phyloP scores from a whole-genome alignment of 306 rosid genomes.

The Aeschynomene evenia region DNA sequence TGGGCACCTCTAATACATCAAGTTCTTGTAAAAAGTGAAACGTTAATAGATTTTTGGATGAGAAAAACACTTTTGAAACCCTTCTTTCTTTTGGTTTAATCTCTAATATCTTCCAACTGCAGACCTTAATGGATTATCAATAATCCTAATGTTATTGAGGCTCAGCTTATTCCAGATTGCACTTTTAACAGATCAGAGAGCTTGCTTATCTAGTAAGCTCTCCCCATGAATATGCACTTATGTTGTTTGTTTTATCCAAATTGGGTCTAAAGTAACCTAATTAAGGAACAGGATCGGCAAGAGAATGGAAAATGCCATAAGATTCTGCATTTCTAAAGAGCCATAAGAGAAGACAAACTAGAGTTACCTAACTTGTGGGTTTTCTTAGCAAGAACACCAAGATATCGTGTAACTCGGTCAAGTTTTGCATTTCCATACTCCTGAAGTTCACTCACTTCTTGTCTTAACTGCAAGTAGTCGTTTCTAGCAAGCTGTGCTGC shows the following conservation, averaged over 20 bases:
- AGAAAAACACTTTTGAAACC: neutral
- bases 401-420: conserved; percentile 87
- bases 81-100: neutral
- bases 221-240: neutral
- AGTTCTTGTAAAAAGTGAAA: neutral
- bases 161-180: neutral
- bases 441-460: conserved; percentile 90
- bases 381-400: conserved; percentile 89
- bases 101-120: neutral
- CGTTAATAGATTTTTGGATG: neutral
- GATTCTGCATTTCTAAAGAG: conserved; percentile 14
- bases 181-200: neutral
- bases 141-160: neutral
- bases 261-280: neutral
- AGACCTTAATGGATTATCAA: neutral
- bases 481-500: conserved; percentile 79
- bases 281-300: conserved; percentile 7
- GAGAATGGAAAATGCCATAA: conserved; percentile 2
- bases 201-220: neutral
- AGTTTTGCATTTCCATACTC: conserved; percentile 90
- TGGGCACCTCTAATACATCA: neutral
- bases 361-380: conserved; percentile 72
- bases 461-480: conserved; percentile 78
- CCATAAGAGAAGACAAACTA: conserved; percentile 7
- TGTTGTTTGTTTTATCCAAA: neutral